phyloP scores from a whole-genome alignment of 2,329 filamentous ascomycete genomes.

The Trichoderma arundinaceum region DNA sequence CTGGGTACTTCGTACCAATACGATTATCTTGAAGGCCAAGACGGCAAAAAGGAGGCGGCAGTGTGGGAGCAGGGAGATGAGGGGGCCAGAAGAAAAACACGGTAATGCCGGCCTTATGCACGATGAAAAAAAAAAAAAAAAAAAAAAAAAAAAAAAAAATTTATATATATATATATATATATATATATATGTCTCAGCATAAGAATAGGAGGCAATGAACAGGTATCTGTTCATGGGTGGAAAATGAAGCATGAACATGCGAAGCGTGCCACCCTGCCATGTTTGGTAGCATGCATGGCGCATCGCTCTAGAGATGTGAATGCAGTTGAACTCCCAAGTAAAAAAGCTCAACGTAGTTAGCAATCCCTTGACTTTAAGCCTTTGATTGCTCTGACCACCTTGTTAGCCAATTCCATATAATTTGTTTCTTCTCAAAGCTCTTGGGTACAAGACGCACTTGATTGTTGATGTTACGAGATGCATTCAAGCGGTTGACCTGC shows the following conservation, averaged over 20 bases:
- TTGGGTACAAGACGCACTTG: no score
- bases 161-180: no score
- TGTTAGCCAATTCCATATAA: no score
- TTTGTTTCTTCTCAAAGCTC: no score
- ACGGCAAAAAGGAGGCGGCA: slow-evolving; percentile 6
- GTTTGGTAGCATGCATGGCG: background rate
- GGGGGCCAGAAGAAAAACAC: background rate
- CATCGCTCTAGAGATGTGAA: background rate
- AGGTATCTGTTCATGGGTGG: background rate
- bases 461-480: no score
- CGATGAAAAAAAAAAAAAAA: background rate
- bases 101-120: slow-evolving; percentile 1
- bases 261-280: slow-evolving; percentile 11
- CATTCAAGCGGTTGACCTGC: no score
- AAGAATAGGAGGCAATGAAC: background rate
- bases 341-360: background rate
- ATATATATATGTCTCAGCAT: background rate
- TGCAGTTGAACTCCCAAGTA: background rate
- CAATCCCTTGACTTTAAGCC: background rate
- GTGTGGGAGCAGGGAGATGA: background rate
- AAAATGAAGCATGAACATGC: background rate
- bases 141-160: no score
- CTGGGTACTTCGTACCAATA: slow-evolving; percentile 6
- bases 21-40: slow-evolving; percentile 7
- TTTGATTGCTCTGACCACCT: background rate